Evolutionary conservation across 129 eudicot genomes (phyloP), one percentile per base, ranked within the genome.

Genomic region (Erigeron canadensis): DNA sequence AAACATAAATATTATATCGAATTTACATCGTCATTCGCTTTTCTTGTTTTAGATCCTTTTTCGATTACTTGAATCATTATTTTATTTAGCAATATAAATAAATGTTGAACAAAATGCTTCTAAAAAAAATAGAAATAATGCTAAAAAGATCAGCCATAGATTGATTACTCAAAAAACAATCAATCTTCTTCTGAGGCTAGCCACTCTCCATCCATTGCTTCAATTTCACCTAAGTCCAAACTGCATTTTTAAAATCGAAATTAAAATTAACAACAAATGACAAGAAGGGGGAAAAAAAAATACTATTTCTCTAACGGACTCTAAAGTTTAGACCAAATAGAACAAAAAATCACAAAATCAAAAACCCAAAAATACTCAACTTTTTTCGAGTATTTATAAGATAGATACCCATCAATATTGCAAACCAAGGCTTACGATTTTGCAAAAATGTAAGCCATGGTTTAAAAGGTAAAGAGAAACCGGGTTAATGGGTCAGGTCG

Each of bases 161-260:
- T 81, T 79, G 85, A 84, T 79, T 67, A 73, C 47, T 40, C 69
- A 63, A 81, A 64, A 80, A 56, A 63, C 69, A 76, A 81, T 76
- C 88, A 73, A 78, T 74, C 76, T 69, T 65, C 34, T 47, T 75
- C 70, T 82, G 82, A 86, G 76, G 89, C 83, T 71, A 88, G 75
- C 96, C 96, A 88, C 71, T 88, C 96, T 37, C 73, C 96, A 57
- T 86, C 84, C 83, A 84, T 84, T 71, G 84, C 96, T 79, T 89
- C 96, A 72, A 84, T 86, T 70, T 86, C 91, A 68, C 75, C 87
- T 13, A 89, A 81, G 79, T 89, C 89, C 89, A 86, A 81, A 76
- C 91, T 89, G 86, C 85, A 79, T 44, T 56, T 44, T 61, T n/a
- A 70, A 48, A 70, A 40, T 42, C 38, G 51, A 71, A 65, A 34